Evolutionary conservation across 83 land plant genomes (phyloP), one percentile per base, ranked within the genome.

Genomic region (Picea engelmannii): DNA sequence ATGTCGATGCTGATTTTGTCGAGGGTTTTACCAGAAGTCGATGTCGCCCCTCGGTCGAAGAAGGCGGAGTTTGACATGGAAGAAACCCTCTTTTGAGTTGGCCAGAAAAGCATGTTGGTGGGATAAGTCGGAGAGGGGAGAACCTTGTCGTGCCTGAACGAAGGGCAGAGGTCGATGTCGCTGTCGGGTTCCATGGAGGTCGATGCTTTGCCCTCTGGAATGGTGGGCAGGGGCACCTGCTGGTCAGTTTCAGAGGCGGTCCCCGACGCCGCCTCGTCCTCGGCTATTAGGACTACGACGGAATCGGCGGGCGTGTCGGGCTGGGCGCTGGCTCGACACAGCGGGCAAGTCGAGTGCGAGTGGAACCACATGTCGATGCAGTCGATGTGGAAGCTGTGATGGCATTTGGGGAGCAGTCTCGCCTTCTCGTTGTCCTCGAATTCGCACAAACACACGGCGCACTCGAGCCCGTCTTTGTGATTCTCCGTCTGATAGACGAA

Each of bases 291-390:
- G 1, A 44, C 49, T 23, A 21, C n/a, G 25, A 11, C 40, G 40
- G 15, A 15, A 5, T 4, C 40, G 38, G 69, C 10, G 38, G 40
- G 58, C n/a, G 2, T 62, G 79, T 40, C 62, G 78, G 24, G 18
- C 15, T 6, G 63, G 12, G 80, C 88, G 52, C 6, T 76, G 40
- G 86, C 18, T 23, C 91, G 86, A 44, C 91, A 89, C 0, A 89
- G n/a, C 27, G 91, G 91, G 81, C 91, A 89, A 0, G 86, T 89
- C 17, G 86, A 71, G 68, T 89, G 79, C 17, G 82, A 83, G 27
- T 35, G 67, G 15, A 89, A 73, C 91, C 91, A 89, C 84, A 44
- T 76, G 78, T 89, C 91, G 42, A 89, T 82, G 80, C 91, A 89
- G 49, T 61, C 82, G 16, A 76, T 84, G 55, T 89, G 91, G 58